A percentile compares a stretch with the other conserved stretches of the same genome.
Evolutionary conservation across 2,329 filamentous ascomycete species (phyloP).

Genomic region (Arthrobotrys sphaeroides): DNA sequence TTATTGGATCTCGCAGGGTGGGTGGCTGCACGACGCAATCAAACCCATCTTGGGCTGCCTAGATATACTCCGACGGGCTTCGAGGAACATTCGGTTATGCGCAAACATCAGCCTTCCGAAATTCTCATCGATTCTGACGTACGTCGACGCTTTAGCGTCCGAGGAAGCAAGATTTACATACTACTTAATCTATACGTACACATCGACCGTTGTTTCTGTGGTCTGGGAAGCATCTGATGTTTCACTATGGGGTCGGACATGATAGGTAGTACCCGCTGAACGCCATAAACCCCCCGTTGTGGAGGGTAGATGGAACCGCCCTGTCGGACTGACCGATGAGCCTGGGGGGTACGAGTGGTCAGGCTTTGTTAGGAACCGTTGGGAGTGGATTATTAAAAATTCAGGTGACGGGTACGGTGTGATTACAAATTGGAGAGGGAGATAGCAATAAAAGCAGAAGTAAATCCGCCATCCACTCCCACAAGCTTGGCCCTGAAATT

Average conservation of each 20-base stretch:
- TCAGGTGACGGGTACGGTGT: slow-evolving; percentile 28
- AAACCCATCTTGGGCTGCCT: slow-evolving; percentile 25
- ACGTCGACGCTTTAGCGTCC: neutral
- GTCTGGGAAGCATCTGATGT: slow-evolving; percentile 29
- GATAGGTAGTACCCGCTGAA: slow-evolving; percentile 13
- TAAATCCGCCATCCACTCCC: neutral
- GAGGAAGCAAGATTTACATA: neutral
- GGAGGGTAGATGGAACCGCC: neutral
- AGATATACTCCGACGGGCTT: slow-evolving; percentile 23
- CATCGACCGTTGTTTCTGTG: neutral
- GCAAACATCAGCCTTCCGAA: neutral
- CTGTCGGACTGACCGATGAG: slow-evolving; percentile 41
- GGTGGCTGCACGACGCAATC: neutral
- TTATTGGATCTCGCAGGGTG: slow-evolving; percentile 29
- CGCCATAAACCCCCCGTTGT: slow-evolving; percentile 4
- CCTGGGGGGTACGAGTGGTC: neutral
- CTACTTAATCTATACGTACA: neutral
- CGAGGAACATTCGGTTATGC: neutral
- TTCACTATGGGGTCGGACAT: slow-evolving; percentile 23
- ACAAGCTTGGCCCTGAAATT: slow-evolving; percentile 13
- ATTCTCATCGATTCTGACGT: slow-evolving; percentile 24
- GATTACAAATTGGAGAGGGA: slow-evolving; percentile 50
- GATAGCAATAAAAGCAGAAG: neutral
- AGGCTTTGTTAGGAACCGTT: neutral
- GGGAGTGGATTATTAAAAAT: slow-evolving; percentile 39